These are phyloP conservation scores for Rhodotorula sp. DNA, from an alignment of 1,284 basidiomycete genomes.

Conservation along the genomic window DNA sequence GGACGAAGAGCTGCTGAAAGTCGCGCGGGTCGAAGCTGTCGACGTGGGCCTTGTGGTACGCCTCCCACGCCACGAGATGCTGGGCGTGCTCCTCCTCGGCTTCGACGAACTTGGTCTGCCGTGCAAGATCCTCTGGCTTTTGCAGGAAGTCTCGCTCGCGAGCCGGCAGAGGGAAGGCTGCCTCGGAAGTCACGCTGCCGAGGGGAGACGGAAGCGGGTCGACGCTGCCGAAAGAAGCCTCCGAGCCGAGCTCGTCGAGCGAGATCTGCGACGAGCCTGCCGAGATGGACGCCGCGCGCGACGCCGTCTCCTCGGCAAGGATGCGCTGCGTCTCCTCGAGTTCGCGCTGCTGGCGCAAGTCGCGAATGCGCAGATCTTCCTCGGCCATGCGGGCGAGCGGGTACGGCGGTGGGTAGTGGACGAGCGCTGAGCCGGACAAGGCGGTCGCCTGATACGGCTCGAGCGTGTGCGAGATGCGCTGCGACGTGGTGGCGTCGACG, in stretches of 20 bases:
- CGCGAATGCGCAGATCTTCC: constrained; percentile 70
- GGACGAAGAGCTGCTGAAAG: constrained; percentile 82
- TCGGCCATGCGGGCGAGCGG: constrained; percentile 83
- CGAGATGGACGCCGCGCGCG: constrained; percentile 48
- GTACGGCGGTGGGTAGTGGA: constrained; percentile 85
- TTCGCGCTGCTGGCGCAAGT: constrained; percentile 72
- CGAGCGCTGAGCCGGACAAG: constrained; percentile 84
- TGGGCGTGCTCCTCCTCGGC: constrained; percentile 78
- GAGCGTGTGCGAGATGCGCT: constrained; percentile 59
- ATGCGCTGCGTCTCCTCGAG: constrained; percentile 69
- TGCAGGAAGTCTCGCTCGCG: constrained; percentile 7
- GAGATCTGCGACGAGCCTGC: constrained; percentile 13
- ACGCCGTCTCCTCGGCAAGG: constrained; percentile 58
- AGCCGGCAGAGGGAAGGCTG: not conserved
- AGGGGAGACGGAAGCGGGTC: not conserved
- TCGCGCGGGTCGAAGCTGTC: constrained; percentile 88
- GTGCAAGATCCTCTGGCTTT: constrained; percentile 58
- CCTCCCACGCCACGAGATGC: constrained; percentile 84
- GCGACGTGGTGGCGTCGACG: not conserved
- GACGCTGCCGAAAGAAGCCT: not conserved
- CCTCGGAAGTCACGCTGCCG: not conserved
- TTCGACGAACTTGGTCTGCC: constrained; percentile 67
- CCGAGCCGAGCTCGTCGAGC: constrained; percentile 6
- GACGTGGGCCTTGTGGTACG: constrained; percentile 77
- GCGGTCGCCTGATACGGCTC: constrained; percentile 79